Percentiles rank a stretch among this genome's conserved stretches.
These are phyloP conservation scores for Tuber calosporum DNA, from an alignment of 495 filamentous ascomycete species.

Conservation along the genomic window DNA sequence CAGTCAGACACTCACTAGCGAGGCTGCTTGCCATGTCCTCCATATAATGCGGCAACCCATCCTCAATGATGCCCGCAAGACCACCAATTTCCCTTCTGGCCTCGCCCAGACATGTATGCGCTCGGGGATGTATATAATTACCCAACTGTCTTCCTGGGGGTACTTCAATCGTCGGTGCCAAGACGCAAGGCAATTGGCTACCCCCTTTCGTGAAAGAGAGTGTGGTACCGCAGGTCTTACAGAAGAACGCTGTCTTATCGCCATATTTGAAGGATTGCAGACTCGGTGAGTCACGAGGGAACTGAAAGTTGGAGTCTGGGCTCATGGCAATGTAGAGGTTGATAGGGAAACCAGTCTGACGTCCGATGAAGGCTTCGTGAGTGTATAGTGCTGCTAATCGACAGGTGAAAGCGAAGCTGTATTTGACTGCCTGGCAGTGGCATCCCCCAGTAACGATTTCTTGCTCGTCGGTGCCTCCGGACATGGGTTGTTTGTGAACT, in stretches of 20 bases:
- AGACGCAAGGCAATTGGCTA: background rate
- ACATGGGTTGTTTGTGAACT: background rate
- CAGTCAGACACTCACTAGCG: background rate
- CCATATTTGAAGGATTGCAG: background rate
- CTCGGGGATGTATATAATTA: background rate
- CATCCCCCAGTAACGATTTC: constrained; percentile 8
- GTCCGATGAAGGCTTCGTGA: constrained; percentile 8
- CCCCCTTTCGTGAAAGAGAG: background rate
- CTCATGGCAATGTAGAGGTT: background rate
- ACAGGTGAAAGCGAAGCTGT: background rate
- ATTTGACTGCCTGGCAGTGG: constrained; percentile 11
- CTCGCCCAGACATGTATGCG: constrained; percentile 8
- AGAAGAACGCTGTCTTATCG: constrained; percentile 9
- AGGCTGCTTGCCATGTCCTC: background rate
- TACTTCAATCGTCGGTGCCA: constrained; percentile 15
- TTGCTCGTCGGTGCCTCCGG: background rate
- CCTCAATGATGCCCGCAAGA: constrained; percentile 10
- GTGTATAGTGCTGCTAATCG: constrained; percentile 14
- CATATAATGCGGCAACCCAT: constrained; percentile 6
- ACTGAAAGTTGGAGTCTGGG: constrained; percentile 1
- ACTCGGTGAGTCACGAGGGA: background rate
- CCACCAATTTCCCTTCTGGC: background rate
- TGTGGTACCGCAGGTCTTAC: constrained; percentile 12
- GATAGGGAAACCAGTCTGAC: constrained; percentile 13
- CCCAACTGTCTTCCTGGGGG: constrained; percentile 5